Evolutionary conservation across 306 rosid genomes (phyloP), one percentile per base, ranked within the genome.

Genomic region (Cicer cuneatum): DNA sequence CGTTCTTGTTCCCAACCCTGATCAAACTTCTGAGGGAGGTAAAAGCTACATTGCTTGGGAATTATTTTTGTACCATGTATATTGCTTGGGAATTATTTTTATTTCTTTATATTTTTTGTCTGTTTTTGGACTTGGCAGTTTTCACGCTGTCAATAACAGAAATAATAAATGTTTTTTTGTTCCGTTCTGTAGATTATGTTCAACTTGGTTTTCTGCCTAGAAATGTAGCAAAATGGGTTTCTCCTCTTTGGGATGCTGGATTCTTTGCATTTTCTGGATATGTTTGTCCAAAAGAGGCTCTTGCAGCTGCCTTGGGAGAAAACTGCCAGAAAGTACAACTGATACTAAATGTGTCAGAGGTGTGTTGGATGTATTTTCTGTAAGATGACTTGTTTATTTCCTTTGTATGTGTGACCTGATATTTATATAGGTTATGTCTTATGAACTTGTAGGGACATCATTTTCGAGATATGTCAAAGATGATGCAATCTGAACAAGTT

Each of bases 191-290:
- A 87, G 97, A 87, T 49, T 81, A 35, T 67, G 86, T 91, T 69
- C 97, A 82, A 69, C 93, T 91, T 43, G 97, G 97, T 39, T 91
- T 91, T 78, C 82, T 91, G 51, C 90, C 97, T 14, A 91, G 89
- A 80, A 77, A 79, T 75, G 77, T 87, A 21, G 93, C 93, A 69
- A 84, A 91, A 70, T 91, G 93, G 93, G 88, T 91, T 72, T 89
- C 97, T 77, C 92, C 97, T 58, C 85, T 91, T 43, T 91, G 92
- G 93, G 97, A 91, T 87, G 67, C 87, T 48, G 92, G 97, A 73
- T 79, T 89, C 81, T 84, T 91, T 80, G 76, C 59, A 57, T 91
- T 91, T 83, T 84, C 84, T 60, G 93, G 89, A 58, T 85, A 75
- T 77, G 76, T 91, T 69, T 85, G 88, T 84, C 92, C 90, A 59